A percentile compares a stretch with the other conserved stretches of the same genome.
Conservation (phyloP, 306 rosid species). For the Corylus americana region DNA sequence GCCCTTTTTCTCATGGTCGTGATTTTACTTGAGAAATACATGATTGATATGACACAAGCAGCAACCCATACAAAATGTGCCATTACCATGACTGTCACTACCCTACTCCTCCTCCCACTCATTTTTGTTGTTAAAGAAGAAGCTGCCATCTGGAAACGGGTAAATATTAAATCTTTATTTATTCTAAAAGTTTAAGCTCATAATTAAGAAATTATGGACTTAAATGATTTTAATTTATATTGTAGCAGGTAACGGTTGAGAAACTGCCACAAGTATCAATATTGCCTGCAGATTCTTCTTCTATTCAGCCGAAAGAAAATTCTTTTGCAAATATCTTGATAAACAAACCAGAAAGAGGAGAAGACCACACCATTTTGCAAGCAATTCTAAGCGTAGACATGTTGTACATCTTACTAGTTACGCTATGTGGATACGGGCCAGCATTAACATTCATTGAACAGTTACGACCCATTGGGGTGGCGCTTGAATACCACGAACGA, state of each 20-base stretch:
- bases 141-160: conserved; percentile 21
- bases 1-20: conserved; percentile 43
- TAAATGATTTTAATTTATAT: too few relatives aligned
- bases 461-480: conserved; percentile 47
- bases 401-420: conserved; percentile 37
- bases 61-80: conserved; percentile 33
- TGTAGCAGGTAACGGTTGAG: conserved; percentile 3
- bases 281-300: too few relatives aligned
- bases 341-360: conserved; percentile 41
- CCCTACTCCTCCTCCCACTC: conserved; percentile 35
- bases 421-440: conserved; percentile 43
- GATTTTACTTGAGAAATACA: conserved; percentile 26
- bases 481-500: conserved; percentile 30
- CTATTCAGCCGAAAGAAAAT: not conserved
- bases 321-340: conserved; percentile 12
- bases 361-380: conserved; percentile 52
- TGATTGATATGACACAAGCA: not conserved
- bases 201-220: too few relatives aligned
- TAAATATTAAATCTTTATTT: too few relatives aligned
- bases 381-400: conserved; percentile 45
- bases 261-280: not conserved
- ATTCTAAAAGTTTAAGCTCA: too few relatives aligned
- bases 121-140: conserved; percentile 39
- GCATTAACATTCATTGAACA: conserved; percentile 45
- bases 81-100: conserved; percentile 4